phyloP scores from a whole-genome alignment of 2,329 filamentous ascomycete genomes.

The Aspergillus fijiensis region DNA sequence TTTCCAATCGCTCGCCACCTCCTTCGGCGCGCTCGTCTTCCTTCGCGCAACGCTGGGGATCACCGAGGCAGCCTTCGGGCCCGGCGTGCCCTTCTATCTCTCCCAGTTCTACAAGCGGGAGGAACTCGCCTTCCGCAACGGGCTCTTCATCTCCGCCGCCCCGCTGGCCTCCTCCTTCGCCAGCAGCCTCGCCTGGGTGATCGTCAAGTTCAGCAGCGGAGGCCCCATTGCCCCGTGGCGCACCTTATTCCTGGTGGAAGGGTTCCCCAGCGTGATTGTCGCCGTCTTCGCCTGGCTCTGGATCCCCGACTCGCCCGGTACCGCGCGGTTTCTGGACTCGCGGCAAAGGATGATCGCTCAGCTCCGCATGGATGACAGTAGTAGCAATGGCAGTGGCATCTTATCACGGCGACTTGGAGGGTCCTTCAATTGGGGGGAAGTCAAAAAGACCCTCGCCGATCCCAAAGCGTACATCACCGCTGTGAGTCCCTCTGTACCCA shows the following conservation, averaged over 20 bases:
- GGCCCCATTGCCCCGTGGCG: constrained; percentile 78
- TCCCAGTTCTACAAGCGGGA: constrained; percentile 63
- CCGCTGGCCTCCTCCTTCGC: constrained; percentile 67
- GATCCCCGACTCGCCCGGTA: constrained; percentile 73
- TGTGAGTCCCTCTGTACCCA: constrained; percentile 31
- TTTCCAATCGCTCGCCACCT: constrained; percentile 66
- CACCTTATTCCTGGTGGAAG: constrained; percentile 80
- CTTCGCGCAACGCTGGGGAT: constrained; percentile 52
- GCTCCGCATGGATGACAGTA: constrained; percentile 58
- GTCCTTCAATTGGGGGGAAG: constrained; percentile 57
- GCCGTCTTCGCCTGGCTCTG: constrained; percentile 71
- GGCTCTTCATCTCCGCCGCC: constrained; percentile 77
- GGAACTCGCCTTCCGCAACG: constrained; percentile 81
- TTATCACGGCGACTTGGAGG: not conserved
- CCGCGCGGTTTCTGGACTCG: constrained; percentile 61
- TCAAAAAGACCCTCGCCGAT: constrained; percentile 61
- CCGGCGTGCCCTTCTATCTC: constrained; percentile 64
- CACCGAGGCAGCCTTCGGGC: constrained; percentile 62
- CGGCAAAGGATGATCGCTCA: constrained; percentile 69
- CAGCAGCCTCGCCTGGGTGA: constrained; percentile 72
- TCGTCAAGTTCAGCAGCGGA: constrained; percentile 65
- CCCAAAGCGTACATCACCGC: constrained; percentile 74
- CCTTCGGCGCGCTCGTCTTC: constrained; percentile 56
- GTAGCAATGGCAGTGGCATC: constrained; percentile 1
- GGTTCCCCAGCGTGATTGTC: constrained; percentile 76